Evolutionary conservation across 371 early-diverging fungal genomes (phyloP), one percentile per base, ranked within the genome.

Genomic region (Syncephalastrum contaminatum): DNA sequence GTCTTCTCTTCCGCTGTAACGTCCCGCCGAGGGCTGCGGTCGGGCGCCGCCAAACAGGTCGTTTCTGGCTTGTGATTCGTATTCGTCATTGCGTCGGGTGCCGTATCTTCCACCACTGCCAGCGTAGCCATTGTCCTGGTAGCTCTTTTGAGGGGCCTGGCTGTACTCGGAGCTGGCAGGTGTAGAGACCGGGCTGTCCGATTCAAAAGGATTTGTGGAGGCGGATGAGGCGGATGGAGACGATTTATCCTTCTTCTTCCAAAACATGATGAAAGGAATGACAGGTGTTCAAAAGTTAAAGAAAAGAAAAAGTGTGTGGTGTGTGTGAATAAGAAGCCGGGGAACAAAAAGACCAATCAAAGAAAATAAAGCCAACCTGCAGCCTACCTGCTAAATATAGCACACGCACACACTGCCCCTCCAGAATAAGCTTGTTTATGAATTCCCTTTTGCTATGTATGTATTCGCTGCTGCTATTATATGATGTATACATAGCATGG

Each of bases 191-290:
- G 43, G 40, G 13, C 18, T 24, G 30, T 47, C 58, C 7, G 48
- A 41, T 22, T 64, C 64, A 48, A 64, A 64, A 1, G 64, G 64
- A 44, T 64, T 64, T 16, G 59, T 64, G 1, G 64, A 64, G 13
- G 20, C 53, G 44, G 61, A 55, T 3, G 58, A 58, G 7, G 42
- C 50, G 30, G 63, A 36, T 27, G 55, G 56, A 8, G 55, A 51
- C 39, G 42, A 22, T 25, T 64, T 64, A 15, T 64, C 60, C 39
- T 64, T 64, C 41, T 59, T 59, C 49, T 53, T 64, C 64, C 60
- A 64, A 36, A 64, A 64, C 58, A 58, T 58, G 58, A 44, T 58
- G 58, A 21, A 44, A 19, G 45, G 45, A 44, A 44, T 30, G 36
- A 30, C 36, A 30, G 36, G 36, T 30, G 36, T 30, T 30, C 10